Percentiles rank a stretch among this genome's conserved stretches.
Evolutionary conservation across 2,329 filamentous ascomycete genomes (phyloP).

Genomic region (Aspergillus hortae): DNA sequence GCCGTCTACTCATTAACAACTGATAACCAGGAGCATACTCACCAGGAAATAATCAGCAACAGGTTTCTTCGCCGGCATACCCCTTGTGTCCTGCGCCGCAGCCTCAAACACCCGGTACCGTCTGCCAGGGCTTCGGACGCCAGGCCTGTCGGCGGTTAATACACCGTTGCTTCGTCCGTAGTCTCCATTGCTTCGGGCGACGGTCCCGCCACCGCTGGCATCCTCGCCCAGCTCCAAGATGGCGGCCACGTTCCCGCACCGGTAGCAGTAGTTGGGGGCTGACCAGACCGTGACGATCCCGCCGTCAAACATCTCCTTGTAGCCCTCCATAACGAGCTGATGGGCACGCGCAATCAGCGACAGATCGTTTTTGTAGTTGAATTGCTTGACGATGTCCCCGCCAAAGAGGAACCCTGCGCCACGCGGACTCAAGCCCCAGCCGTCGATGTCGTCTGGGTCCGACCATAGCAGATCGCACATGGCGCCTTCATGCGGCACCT

Average conservation of each 20-base stretch:
- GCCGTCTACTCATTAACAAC: background rate
- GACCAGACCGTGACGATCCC: slow-evolving; percentile 99
- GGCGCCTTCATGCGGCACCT: slow-evolving; percentile 95
- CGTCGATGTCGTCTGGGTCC: slow-evolving; percentile 91
- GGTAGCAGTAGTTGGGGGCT: slow-evolving; percentile 94
- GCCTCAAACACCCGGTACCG: slow-evolving; percentile 95
- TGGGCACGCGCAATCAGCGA: slow-evolving; percentile 90
- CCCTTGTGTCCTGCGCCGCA: slow-evolving; percentile 88
- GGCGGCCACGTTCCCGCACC: slow-evolving; percentile 92
- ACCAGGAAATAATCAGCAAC: slow-evolving; percentile 92
- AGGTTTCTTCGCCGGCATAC: slow-evolving; percentile 98
- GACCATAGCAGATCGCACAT: slow-evolving; percentile 99
- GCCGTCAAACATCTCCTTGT: slow-evolving; percentile 98
- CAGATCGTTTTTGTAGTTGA: slow-evolving; percentile 92
- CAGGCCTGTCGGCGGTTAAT: slow-evolving; percentile 47
- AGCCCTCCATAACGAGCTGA: slow-evolving; percentile 98
- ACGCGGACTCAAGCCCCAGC: slow-evolving; percentile 90
- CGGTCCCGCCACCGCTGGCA: slow-evolving; percentile 67
- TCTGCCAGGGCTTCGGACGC: slow-evolving; percentile 69
- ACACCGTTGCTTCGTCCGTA: slow-evolving; percentile 44
- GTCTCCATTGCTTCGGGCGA: slow-evolving; percentile 58
- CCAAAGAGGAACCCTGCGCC: slow-evolving; percentile 96
- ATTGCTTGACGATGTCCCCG: slow-evolving; percentile 89
- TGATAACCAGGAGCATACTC: slow-evolving; percentile 11
- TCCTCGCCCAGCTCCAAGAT: slow-evolving; percentile 92